Conservation (phyloP, 257 asterid genomes). For the Apocynum venetum region DNA sequence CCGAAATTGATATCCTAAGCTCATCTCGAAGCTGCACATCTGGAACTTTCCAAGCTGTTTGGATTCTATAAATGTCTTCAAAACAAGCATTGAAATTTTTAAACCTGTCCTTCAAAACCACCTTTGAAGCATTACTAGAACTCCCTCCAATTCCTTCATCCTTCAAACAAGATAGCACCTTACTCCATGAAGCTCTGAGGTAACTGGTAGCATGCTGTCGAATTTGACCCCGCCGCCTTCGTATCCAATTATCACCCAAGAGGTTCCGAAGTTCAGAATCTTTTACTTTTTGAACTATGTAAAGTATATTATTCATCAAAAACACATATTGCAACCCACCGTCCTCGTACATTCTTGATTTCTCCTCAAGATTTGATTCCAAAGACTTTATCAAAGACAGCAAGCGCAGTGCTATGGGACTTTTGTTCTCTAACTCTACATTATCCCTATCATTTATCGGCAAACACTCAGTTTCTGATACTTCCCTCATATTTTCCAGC, state of each 20-base stretch:
- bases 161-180: constrained; percentile 66
- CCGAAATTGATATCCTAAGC: constrained; percentile 88
- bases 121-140: constrained; percentile 72
- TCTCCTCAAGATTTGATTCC: constrained; percentile 82
- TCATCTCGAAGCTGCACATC: constrained; percentile 96
- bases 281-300: constrained; percentile 87
- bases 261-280: constrained; percentile 74
- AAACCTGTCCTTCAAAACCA: constrained; percentile 79
- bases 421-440: constrained; percentile 45
- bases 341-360: constrained; percentile 83
- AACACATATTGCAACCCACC: constrained; percentile 74
- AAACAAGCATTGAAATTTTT: constrained; percentile 90
- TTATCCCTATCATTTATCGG: constrained; percentile 30
- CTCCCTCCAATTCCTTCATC: constrained; percentile 90
- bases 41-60: constrained; percentile 94
- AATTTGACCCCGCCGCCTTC: constrained; percentile 70
- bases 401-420: constrained; percentile 54
- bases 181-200: constrained; percentile 92
- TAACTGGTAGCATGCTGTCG: constrained; percentile 83
- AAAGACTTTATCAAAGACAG: constrained; percentile 62
- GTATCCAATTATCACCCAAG: constrained; percentile 86
- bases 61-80: constrained; percentile 80
- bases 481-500: constrained; percentile 46
- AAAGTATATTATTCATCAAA: constrained; percentile 86
- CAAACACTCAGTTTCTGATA: constrained; percentile 15